A percentile compares a stretch with the other conserved stretches of the same genome.
Conservation (phyloP, 345 rosid genomes). For the Rubroshorea leprosula region DNA sequence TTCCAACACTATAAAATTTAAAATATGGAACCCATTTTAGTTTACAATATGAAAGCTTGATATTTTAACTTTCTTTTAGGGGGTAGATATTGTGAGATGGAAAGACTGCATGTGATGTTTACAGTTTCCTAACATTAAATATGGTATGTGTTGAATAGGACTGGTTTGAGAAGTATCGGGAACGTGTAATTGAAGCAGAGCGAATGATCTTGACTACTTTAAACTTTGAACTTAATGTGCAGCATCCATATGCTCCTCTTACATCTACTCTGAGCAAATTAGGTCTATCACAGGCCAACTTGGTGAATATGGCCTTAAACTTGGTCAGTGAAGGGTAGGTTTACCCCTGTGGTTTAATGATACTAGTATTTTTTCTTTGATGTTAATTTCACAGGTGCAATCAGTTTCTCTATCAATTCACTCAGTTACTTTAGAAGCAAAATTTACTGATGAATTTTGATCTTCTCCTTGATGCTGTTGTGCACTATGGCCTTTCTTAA, state of each 20-base stretch:
- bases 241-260: conserved; percentile 67
- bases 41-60: neutral
- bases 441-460: conserved; percentile 9
- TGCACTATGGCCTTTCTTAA: conserved; percentile 5
- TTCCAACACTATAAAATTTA: no score
- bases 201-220: conserved; percentile 68
- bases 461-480: conserved; percentile 14
- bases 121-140: conserved; percentile 11
- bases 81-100: neutral
- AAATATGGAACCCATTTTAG: neutral
- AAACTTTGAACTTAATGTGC: conserved; percentile 72
- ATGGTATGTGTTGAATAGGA: conserved; percentile 38
- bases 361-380: conserved; percentile 11
- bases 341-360: conserved; percentile 5
- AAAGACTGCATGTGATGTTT: conserved; percentile 1
- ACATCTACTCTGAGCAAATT: conserved; percentile 56
- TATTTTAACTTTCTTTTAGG: neutral
- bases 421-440: conserved; percentile 14
- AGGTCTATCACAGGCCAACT: conserved; percentile 58
- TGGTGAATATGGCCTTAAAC: conserved; percentile 69
- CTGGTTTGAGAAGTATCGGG: conserved; percentile 79
- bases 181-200: conserved; percentile 64
- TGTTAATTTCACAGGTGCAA: conserved; percentile 21
- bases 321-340: conserved; percentile 82
- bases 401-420: conserved; percentile 9